Base-by-base conservation (phyloP, 2,329 filamentous ascomycete species). In the Penicillium oxalicum region DNA sequence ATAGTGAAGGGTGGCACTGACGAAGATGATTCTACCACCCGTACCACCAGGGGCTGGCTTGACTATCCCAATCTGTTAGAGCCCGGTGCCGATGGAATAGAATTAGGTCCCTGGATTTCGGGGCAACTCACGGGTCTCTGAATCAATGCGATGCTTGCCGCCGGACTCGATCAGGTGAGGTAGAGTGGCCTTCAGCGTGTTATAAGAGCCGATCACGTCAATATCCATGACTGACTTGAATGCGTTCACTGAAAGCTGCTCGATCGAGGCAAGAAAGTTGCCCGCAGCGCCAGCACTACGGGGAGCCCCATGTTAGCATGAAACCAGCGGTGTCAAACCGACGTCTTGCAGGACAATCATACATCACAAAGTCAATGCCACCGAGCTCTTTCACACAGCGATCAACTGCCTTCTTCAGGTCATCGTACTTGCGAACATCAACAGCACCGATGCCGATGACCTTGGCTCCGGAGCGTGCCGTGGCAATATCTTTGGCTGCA, bases 151-250 rank as follows among this genome's bases (percentile, higher is more conserved):
- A 60, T 84, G 74, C 60, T 79, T 80, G 32, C 73, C 70, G 1
- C 87, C 84, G n/a, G 89, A 94, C 59, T 82, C 77, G 9, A 89
- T 71, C 3, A 98, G 80, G 61, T 95, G 79, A 0, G 89, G 88
- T 32, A 96, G 74, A 1, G 89, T 93, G 3, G 91, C 90, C 73
- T 97, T 97, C 63, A 95, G 78, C 2, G 90, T 95, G 74, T 97
- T 95, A 74, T 87, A 98, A 12, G 88, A 94, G 29, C 93, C 93
- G 33, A 97, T 70, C 2, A 95, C 86, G 66, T 97, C 93, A 63
- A 98, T 98, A 53, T 97, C 93, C 61, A 97, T 91, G 56, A 98
- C 93, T 0, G 88, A 78, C 70, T 91, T 94, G 82, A 98, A 95
- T 3, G 88, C 93, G 65, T 97, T 97, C 50, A 87, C 73, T 36